phyloP scores from a whole-genome alignment of 257 asterid genomes.

The Nicotiana attenuata region DNA sequence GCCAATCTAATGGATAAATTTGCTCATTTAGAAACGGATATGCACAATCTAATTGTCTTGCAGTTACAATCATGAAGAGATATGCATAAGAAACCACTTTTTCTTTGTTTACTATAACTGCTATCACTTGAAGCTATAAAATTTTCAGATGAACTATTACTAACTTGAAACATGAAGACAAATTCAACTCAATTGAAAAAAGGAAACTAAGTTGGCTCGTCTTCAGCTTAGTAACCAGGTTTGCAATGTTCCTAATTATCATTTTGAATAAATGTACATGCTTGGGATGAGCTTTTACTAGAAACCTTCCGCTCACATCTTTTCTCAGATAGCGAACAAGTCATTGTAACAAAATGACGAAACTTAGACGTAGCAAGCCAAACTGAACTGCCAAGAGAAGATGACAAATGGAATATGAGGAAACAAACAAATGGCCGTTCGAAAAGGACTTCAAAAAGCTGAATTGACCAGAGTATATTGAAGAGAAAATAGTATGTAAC shows the following conservation, averaged over 20 bases:
- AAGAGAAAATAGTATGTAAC: not conserved
- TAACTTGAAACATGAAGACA: not conserved
- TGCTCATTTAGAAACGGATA: not conserved
- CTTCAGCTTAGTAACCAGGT: not conserved
- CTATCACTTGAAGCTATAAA: not conserved
- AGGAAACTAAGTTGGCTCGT: not conserved
- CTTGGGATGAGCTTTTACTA: not conserved
- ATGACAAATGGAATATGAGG: not conserved
- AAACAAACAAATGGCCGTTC: rapidly evolving
- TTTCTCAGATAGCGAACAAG: not conserved
- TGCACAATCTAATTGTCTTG: not conserved
- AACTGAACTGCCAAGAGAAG: not conserved
- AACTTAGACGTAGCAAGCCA: not conserved
- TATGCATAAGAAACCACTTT: not conserved
- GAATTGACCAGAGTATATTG: not conserved
- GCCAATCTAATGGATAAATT: not conserved
- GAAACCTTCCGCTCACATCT: not conserved
- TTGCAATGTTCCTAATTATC: not conserved
- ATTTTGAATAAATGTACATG: not conserved
- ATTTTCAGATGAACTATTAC: not conserved
- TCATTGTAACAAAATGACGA: not conserved
- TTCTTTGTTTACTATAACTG: not conserved
- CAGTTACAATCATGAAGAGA: not conserved
- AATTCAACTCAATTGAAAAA: not conserved
- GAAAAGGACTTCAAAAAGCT: not conserved